A percentile compares a stretch with the other conserved stretches of the same genome.
Evolutionary conservation across 768 basidiomycete genomes (phyloP).

Genomic region (Boletus sp.): DNA sequence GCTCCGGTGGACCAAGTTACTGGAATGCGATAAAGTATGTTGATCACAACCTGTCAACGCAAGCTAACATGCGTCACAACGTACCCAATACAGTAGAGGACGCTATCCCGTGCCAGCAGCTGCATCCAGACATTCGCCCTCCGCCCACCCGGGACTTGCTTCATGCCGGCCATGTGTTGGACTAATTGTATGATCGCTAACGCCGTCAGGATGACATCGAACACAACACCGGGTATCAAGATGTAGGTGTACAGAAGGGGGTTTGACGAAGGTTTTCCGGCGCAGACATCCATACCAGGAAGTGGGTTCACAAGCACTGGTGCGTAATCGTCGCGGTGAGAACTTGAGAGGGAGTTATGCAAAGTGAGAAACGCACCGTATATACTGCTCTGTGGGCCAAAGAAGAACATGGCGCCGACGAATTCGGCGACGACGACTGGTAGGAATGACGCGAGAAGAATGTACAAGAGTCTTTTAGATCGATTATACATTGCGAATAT

Average conservation of each 20-base stretch:
- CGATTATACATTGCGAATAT: constrained; percentile 10
- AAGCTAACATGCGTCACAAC: neutral
- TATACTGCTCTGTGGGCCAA: neutral
- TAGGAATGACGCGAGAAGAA: neutral
- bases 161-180: neutral
- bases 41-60: neutral
- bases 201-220: neutral
- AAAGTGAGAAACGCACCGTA: neutral
- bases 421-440: neutral
- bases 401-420: neutral
- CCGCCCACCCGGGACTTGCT: neutral
- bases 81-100: constrained; percentile 4
- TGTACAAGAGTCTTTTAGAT: neutral
- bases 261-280: neutral
- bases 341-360: neutral
- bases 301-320: neutral
- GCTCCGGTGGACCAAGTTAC: neutral
- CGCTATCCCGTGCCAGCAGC: constrained; percentile 6
- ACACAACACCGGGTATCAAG: neutral
- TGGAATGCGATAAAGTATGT: neutral
- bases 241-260: constrained; percentile 2
- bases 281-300: neutral
- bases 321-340: neutral
- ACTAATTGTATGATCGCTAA: neutral
- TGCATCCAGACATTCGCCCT: neutral